phyloP scores from a whole-genome alignment of 345 rosid species.

The Heritiera fomes region DNA sequence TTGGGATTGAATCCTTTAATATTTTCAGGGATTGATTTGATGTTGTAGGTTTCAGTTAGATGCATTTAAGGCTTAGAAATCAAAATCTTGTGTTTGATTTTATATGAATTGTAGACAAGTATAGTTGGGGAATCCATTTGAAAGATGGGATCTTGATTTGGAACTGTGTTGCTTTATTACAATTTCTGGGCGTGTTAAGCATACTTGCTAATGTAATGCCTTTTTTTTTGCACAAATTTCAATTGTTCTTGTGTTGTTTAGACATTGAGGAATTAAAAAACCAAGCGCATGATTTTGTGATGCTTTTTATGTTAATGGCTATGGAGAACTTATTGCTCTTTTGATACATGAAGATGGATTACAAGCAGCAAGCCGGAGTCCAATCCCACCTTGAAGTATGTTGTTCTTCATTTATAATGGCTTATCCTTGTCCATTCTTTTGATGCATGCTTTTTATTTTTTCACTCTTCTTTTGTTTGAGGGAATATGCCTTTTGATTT shows the following conservation, averaged over 20 bases:
- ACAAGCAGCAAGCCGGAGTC: slow-evolving; percentile 37
- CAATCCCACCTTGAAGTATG: slow-evolving; percentile 46
- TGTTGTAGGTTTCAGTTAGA: background rate
- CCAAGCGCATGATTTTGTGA: background rate
- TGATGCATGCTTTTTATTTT: background rate
- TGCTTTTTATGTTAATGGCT: background rate
- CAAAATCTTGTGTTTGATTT: background rate
- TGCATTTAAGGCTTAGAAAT: slow-evolving; percentile 2
- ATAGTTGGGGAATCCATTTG: background rate
- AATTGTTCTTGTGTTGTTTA: background rate
- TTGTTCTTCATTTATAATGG: background rate
- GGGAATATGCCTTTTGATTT: background rate
- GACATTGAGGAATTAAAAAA: slow-evolving; percentile 3
- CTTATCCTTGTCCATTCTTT: background rate
- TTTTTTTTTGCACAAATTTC: slow-evolving; percentile 1
- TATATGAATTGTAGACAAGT: background rate
- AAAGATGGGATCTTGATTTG: slow-evolving; percentile 20
- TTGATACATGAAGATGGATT: slow-evolving; percentile 41
- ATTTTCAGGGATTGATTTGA: background rate
- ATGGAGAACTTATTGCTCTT: slow-evolving; percentile 26
- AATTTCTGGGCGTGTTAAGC: background rate
- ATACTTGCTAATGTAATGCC: background rate
- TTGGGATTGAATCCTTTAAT: slow-evolving; percentile 11
- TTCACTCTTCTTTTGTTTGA: slow-evolving; percentile 1
- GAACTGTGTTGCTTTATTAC: background rate